Conservation (phyloP, 192 early-diverging fungal genomes). For the Dissophora globulifera region DNA sequence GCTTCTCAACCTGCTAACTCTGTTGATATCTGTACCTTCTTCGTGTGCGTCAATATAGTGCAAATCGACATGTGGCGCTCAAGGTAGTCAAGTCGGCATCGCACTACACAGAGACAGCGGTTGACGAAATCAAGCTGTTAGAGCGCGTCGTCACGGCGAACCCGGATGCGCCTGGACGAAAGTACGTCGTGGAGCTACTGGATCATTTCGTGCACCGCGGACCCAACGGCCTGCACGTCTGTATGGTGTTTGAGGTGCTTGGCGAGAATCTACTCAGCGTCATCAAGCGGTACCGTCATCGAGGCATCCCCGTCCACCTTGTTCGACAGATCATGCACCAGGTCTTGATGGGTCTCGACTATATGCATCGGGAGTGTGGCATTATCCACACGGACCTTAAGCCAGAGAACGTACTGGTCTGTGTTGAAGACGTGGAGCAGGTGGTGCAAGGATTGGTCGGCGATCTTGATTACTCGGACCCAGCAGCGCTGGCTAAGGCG, state of each 20-base stretch:
- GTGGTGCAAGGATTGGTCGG: constrained; percentile 65
- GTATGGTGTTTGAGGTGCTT: constrained; percentile 98
- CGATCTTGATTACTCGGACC: constrained; percentile 59
- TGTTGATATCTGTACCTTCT: no score
- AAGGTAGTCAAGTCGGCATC: constrained; percentile 97
- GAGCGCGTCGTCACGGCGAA: constrained; percentile 80
- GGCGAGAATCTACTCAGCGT: constrained; percentile 95
- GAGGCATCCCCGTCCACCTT: constrained; percentile 85
- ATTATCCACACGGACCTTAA: constrained; percentile 99
- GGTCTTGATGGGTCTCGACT: constrained; percentile 91
- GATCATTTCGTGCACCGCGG: constrained; percentile 94
- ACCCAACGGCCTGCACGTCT: constrained; percentile 91
- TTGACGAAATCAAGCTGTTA: constrained; percentile 96
- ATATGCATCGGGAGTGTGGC: constrained; percentile 91
- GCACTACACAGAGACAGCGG: constrained; percentile 95
- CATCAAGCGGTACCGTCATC: constrained; percentile 83
- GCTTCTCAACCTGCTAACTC: no score
- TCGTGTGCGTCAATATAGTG: no score
- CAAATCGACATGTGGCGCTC: constrained; percentile 86
- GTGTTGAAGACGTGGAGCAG: constrained; percentile 89
- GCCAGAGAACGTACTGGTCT: constrained; percentile 96
- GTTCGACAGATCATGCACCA: constrained; percentile 95
- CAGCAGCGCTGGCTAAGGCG: constrained; percentile 41
- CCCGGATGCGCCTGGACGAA: constrained; percentile 62
- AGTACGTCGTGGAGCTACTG: constrained; percentile 85